Evolutionary conservation across 352 stramenopile genomes (phyloP).

Genomic region (Pythium aristosporum): DNA sequence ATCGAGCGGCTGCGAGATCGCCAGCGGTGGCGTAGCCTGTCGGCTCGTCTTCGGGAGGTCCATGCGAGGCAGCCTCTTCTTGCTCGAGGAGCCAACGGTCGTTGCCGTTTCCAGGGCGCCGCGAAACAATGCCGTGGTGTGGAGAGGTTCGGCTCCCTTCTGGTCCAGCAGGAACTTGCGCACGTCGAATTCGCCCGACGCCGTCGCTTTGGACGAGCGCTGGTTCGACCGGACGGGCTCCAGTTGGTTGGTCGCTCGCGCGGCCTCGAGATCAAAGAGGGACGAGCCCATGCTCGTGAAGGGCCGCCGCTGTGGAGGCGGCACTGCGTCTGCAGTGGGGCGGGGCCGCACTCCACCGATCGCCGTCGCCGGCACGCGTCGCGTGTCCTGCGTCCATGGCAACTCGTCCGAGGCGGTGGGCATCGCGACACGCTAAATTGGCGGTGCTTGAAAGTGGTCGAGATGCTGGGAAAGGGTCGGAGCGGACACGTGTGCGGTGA

Average conservation of each 20-base stretch:
- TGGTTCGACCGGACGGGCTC: conserved; percentile 10
- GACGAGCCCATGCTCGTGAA: conserved; percentile 43
- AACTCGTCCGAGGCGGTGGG: conserved; percentile 11
- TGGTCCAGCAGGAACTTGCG: conserved; percentile 66
- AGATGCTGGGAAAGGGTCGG: not conserved
- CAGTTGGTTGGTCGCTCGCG: conserved; percentile 6
- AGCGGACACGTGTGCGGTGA: too few species aligned
- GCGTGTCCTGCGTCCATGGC: not conserved
- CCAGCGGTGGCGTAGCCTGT: conserved; percentile 7
- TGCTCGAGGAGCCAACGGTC: conserved; percentile 7
- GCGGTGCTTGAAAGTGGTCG: too few species aligned
- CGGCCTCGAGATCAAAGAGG: conserved; percentile 32
- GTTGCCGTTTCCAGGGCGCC: conserved; percentile 13
- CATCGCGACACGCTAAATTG: conserved; percentile 3
- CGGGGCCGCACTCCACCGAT: conserved; percentile 15
- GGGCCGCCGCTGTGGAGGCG: conserved; percentile 20
- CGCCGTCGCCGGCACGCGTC: conserved; percentile 17
- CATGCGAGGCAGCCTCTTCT: conserved; percentile 44
- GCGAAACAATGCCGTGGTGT: conserved; percentile 66
- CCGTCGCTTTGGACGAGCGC: not conserved
- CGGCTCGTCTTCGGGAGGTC: conserved; percentile 6
- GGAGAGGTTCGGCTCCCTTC: conserved; percentile 46
- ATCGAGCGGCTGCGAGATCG: conserved; percentile 19
- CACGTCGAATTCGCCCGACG: conserved; percentile 49
- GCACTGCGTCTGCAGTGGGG: not conserved